These are phyloP conservation scores for Sugiyamaella mastotermitis DNA, from an alignment of 805 yeast genomes.

Conservation along the genomic window DNA sequence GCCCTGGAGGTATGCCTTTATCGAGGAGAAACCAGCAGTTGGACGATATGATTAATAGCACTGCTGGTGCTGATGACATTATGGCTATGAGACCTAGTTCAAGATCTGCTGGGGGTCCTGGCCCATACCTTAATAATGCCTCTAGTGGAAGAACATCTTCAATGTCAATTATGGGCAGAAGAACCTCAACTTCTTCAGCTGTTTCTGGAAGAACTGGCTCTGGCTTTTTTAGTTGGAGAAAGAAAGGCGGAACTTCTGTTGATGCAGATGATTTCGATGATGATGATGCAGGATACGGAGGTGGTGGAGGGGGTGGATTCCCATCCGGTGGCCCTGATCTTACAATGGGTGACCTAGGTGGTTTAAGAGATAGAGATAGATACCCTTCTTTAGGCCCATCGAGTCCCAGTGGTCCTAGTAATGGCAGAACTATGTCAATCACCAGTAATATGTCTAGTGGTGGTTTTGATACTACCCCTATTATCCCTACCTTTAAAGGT, in stretches of 20 bases:
- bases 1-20: constrained; percentile 24
- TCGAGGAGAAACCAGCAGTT: constrained; percentile 19
- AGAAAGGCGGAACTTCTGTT: constrained; percentile 12
- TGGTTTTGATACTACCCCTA: constrained; percentile 31
- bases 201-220: constrained; percentile 16
- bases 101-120: no score
- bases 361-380: constrained; percentile 30
- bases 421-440: constrained; percentile 27
- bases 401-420: constrained; percentile 1
- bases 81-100: background rate
- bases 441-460: constrained; percentile 23
- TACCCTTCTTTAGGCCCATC: constrained; percentile 25
- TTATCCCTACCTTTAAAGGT: constrained; percentile 28
- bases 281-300: constrained; percentile 24
- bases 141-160: no score
- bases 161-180: no score
- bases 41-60: constrained; percentile 10
- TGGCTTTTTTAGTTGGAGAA: constrained; percentile 22
- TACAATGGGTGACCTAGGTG: constrained; percentile 20
- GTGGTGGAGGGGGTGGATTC: constrained; percentile 22
- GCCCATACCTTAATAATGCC: no score
- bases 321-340: constrained; percentile 17
- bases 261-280: constrained; percentile 19
- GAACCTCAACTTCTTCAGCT: constrained; percentile 15
- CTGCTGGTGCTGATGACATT: background rate